Evolutionary conservation across 2,329 filamentous ascomycete species (phyloP), one percentile per base, ranked within the genome.

Genomic region (Clarireedia monteithiana): DNA sequence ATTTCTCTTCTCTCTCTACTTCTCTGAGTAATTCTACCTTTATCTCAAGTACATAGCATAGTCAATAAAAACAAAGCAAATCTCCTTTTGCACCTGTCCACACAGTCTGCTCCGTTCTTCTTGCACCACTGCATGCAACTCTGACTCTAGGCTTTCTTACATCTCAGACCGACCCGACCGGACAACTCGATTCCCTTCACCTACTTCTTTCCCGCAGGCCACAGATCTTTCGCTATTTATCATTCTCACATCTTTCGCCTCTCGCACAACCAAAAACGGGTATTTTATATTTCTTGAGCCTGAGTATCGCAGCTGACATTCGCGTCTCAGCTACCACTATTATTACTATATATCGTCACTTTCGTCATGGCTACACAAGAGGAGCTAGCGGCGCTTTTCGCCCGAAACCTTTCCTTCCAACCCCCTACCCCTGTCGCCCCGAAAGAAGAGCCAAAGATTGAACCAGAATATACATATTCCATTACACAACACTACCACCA

Each of bases 401-500:
- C 86, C 51, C 83, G 83, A 63, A 88, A 88, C 69, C 80, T 95
- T 72, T 87, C 79, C 53, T 78, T 94, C 62, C 70, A 67, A 56
- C 70, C 70, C 50, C 48, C 55, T 9, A 27, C 55, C 27, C 46
- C 58, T 48, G 63, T 69, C 58, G 59, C 66, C 64, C 59, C 64
- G 44, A 60, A 63, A 60, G 62, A 70, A 67, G 54, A 68, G 66
- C 48, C 68, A 64, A 55, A 65, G 64, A 53, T 64, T 58, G 54
- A 60, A 45, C 69, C 76, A 53, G 73, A 77, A 23, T 85, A 89
- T 60, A 76, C 80, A 60, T 95, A 94, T 73, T 84, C 80, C 57
- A 82, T 88, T 63, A 88, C 88, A 9, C 85, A 89, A 67, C 90
- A 95, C 70, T 95, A 95, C 70, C 86, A 86, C 61, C 89, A 91